Base-by-base conservation (phyloP, 2,329 filamentous ascomycete genomes). In the Aspergillus glaucus region DNA sequence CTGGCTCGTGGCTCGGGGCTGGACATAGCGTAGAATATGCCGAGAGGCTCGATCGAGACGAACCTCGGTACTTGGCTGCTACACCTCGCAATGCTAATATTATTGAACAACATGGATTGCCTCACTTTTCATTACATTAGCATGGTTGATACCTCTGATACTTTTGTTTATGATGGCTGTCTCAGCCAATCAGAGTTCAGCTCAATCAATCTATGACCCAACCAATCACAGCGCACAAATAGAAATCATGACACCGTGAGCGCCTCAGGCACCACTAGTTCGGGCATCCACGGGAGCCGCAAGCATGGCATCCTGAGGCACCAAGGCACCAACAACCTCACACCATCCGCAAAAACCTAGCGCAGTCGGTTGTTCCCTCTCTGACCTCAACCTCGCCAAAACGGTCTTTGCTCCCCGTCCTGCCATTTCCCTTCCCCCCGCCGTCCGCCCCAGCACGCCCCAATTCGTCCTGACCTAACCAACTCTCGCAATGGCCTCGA, bases 401-500 rank as follows among this genome's bases (percentile, higher is more conserved):
- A 40, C 17, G 49, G 55, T 45, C 54, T 52, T 22, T 22, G 19
- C 45, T 50, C 51, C 52, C 21, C 52, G 41, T 50, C 49, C 45
- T 44, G 48, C 9, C 26, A 30, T 30, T 40, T 19, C 45, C 26
- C 46, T 46, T 49, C 49, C 50, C 55, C 46, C 47, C 45, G 40
- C 43, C 46, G 49, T 42, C 40, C 40, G 17, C 34, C 34, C 17
- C 34, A 37, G 34, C 34, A 40, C 15, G 37, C 37, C 53, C 57
- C 58, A 56, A 53, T 57, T 56, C 55, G 56, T 55, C 52, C 48
- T 55, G 57, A 55, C 55, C 53, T 55, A 46, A 39, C 57, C 50
- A 47, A 43, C 53, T 47, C 54, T 58, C 58, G 57, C 69, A 72
- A 87, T 86, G 81, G 80, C 82, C 69, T 84, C 85, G 62, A 74